Conservation (phyloP, 345 rosid species). For the Hypericum perforatum region DNA sequence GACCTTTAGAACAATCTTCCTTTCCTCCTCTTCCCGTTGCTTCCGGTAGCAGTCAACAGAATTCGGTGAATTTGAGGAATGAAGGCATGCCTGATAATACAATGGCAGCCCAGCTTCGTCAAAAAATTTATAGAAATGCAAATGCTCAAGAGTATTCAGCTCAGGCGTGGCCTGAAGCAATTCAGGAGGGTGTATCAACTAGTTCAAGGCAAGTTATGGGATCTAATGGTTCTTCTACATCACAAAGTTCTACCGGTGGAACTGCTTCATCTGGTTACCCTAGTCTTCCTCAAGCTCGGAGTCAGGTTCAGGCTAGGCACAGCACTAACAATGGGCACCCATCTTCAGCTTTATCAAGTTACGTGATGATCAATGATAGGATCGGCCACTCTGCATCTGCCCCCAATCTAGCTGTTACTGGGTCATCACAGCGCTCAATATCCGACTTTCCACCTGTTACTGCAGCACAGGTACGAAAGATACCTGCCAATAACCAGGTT, state of each 20-base stretch:
- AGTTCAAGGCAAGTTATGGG: too few relatives aligned
- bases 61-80: neutral
- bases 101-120: slow-evolving; percentile 13
- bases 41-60: slow-evolving; percentile 3
- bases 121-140: neutral
- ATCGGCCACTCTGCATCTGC: slow-evolving; percentile 18
- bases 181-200: too few relatives aligned
- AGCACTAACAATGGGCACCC: slow-evolving; percentile 16
- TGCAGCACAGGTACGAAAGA: slow-evolving; percentile 14
- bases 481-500: neutral
- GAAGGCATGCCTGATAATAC: slow-evolving; percentile 8
- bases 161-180: neutral
- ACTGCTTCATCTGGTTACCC: slow-evolving; percentile 29
- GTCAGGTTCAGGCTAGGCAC: slow-evolving; percentile 21
- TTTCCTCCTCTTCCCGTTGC: slow-evolving; percentile 18
- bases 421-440: slow-evolving; percentile 7
- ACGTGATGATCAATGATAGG: slow-evolving; percentile 25
- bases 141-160: neutral
- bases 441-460: slow-evolving; percentile 82
- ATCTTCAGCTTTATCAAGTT: slow-evolving; percentile 26
- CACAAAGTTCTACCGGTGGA: slow-evolving; percentile 16
- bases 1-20: slow-evolving; percentile 9
- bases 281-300: slow-evolving; percentile 24
- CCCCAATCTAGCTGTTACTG: neutral
- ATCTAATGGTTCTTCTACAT: too few relatives aligned